A percentile compares a stretch with the other conserved stretches of the same genome.
Evolutionary conservation across 148 eudicot species (phyloP).

Genomic region (Camellia sinensis): DNA sequence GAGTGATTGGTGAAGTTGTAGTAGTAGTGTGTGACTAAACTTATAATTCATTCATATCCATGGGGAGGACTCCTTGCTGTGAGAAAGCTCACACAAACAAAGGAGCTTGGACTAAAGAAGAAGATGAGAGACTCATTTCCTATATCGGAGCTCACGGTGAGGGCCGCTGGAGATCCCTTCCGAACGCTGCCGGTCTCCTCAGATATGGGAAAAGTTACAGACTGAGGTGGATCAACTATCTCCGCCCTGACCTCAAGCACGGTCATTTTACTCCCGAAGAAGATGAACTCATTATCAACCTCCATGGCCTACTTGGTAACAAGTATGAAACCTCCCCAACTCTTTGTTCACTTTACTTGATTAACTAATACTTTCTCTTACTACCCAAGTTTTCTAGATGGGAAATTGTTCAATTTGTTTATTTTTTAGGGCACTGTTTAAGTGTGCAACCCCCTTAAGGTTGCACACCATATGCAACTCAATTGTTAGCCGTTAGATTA

Average conservation of each 20-base stretch:
- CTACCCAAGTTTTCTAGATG: too few relatives aligned
- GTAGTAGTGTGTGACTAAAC: not conserved
- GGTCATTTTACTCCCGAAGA: slow-evolving; percentile 74
- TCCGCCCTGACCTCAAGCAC: slow-evolving; percentile 71
- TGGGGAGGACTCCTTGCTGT: slow-evolving; percentile 91
- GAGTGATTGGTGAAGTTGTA: not conserved
- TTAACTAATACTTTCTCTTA: too few relatives aligned
- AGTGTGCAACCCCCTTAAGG: too few relatives aligned
- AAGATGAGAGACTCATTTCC: slow-evolving; percentile 65
- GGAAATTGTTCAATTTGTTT: too few relatives aligned
- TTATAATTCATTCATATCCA: slow-evolving; percentile 1
- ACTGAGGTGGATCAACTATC: slow-evolving; percentile 76
- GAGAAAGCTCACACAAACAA: slow-evolving; percentile 87
- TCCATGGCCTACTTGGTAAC: slow-evolving; percentile 81
- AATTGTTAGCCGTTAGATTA: too few relatives aligned
- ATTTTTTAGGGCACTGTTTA: too few relatives aligned
- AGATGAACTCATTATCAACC: slow-evolving; percentile 75
- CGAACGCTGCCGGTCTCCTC: slow-evolving; percentile 77
- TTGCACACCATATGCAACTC: too few relatives aligned
- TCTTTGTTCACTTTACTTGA: too few relatives aligned
- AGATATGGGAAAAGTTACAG: slow-evolving; percentile 80
- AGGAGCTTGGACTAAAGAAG: slow-evolving; percentile 91
- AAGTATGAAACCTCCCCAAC: slow-evolving; percentile 33
- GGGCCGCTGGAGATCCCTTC: slow-evolving; percentile 82
- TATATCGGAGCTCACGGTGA: slow-evolving; percentile 73